Evolutionary conservation across 129 eudicot species (phyloP).

Genomic region (Sambucus nigra): DNA sequence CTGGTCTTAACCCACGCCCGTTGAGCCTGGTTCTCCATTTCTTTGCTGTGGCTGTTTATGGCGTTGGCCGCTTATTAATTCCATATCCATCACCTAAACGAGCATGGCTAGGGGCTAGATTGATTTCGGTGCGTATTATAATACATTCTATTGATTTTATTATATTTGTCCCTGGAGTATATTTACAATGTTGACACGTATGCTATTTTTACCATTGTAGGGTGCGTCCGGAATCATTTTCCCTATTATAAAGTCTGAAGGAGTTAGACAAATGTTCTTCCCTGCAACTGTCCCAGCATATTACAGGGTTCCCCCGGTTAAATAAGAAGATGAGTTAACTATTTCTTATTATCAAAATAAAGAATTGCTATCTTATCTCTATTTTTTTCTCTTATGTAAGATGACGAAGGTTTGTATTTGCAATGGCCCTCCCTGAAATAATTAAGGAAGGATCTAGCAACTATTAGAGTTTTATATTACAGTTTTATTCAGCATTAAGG

Average conservation of each 20-base stretch:
- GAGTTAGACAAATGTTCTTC: constrained; percentile 70
- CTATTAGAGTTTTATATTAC: too few relatives aligned
- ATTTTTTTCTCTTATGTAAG: not conserved
- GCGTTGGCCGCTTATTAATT: constrained; percentile 46
- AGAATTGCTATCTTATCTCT: not conserved
- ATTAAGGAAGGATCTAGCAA: too few relatives aligned
- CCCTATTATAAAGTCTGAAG: constrained; percentile 55
- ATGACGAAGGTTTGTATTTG: too few relatives aligned
- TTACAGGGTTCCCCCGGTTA: constrained; percentile 43
- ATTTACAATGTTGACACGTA: not conserved
- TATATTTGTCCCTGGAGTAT: not conserved
- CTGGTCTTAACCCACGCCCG: constrained; percentile 56
- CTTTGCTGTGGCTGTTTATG: constrained; percentile 52
- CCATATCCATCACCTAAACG: constrained; percentile 48
- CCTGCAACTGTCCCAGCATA: constrained; percentile 64
- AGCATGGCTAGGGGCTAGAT: constrained; percentile 46
- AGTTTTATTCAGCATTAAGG: too few relatives aligned
- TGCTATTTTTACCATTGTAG: constrained; percentile 16
- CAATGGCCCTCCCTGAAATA: too few relatives aligned
- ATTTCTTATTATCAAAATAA: not conserved
- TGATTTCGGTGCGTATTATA: constrained; percentile 29
- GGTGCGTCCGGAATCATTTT: constrained; percentile 65
- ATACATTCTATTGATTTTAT: not conserved
- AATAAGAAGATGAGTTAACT: constrained; percentile 1
- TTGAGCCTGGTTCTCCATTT: constrained; percentile 35